A percentile compares a stretch with the other conserved stretches of the same genome.
Conservation (phyloP, 2,329 filamentous ascomycete genomes). For the Achaetomium macrosporum region DNA sequence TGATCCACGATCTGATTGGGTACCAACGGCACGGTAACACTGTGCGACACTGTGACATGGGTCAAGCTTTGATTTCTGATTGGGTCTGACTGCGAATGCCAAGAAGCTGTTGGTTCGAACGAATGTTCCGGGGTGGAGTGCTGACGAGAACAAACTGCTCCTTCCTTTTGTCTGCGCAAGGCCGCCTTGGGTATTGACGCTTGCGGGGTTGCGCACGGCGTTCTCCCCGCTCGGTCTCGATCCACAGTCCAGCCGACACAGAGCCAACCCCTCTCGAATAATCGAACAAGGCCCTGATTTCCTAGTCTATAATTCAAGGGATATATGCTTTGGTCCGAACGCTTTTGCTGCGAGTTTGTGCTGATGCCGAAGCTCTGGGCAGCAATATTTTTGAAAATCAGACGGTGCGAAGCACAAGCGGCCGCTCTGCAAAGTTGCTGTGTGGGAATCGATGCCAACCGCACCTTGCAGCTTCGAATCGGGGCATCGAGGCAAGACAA, state of each 20-base stretch:
- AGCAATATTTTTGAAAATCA: too few relatives aligned
- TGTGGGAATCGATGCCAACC: too few relatives aligned
- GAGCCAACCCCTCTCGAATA: neutral
- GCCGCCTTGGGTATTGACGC: neutral
- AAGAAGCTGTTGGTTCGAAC: constrained; percentile 4
- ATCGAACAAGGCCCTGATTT: too few relatives aligned
- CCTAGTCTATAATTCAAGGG: too few relatives aligned
- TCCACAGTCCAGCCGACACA: neutral
- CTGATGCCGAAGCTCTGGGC: too few relatives aligned
- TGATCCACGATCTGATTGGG: neutral
- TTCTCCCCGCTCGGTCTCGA: neutral
- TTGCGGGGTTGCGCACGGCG: neutral
- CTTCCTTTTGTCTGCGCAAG: constrained; percentile 1
- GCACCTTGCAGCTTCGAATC: too few relatives aligned
- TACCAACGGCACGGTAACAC: neutral
- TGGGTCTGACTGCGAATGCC: neutral
- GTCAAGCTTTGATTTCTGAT: neutral
- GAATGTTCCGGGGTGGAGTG: neutral
- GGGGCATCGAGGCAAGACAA: too few relatives aligned
- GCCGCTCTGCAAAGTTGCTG: too few relatives aligned
- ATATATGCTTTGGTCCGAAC: too few relatives aligned
- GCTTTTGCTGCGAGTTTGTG: too few relatives aligned
- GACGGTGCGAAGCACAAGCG: too few relatives aligned
- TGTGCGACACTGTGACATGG: neutral
- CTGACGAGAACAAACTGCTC: neutral